phyloP scores from a whole-genome alignment of 2,329 filamentous ascomycete species.

The Apiospora marii region DNA sequence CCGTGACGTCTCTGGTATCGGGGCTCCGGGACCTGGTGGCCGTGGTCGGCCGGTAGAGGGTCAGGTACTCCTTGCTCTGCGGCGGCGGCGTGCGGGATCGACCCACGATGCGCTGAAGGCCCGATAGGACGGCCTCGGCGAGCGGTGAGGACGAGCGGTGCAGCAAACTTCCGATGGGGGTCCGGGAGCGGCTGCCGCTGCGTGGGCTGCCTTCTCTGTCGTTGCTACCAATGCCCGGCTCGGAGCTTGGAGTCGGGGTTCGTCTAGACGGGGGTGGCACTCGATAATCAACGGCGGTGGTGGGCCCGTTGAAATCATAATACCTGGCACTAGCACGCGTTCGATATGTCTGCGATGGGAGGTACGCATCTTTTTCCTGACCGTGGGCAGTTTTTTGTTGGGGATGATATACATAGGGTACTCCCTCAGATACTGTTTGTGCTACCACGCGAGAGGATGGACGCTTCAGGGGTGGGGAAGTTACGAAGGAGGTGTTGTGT shows the following conservation, averaged over 20 bases:
- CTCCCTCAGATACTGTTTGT: constrained; percentile 1
- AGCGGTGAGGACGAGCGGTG: constrained; percentile 32
- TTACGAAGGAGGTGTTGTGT: constrained; percentile 42
- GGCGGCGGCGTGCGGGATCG: constrained; percentile 35
- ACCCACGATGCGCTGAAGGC: constrained; percentile 31
- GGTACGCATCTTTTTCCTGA: background rate
- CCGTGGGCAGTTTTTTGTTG: background rate
- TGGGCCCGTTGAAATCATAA: background rate
- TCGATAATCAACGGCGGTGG: background rate
- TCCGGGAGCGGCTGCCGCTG: constrained; percentile 24
- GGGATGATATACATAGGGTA: background rate
- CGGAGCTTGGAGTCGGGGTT: background rate
- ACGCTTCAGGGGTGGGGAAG: constrained; percentile 49
- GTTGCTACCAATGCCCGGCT: background rate
- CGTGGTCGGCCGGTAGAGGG: constrained; percentile 31
- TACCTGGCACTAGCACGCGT: background rate
- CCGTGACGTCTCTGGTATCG: background rate
- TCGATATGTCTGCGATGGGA: background rate
- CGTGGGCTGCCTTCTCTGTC: background rate
- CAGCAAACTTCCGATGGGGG: constrained; percentile 11
- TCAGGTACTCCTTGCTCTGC: constrained; percentile 37
- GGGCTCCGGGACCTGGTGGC: background rate
- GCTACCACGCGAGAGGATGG: constrained; percentile 44
- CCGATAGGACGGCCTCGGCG: constrained; percentile 29
- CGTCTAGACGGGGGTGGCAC: background rate